Base-by-base conservation (phyloP, 2,329 filamentous ascomycete species). In the Colletotrichum musicola region DNA sequence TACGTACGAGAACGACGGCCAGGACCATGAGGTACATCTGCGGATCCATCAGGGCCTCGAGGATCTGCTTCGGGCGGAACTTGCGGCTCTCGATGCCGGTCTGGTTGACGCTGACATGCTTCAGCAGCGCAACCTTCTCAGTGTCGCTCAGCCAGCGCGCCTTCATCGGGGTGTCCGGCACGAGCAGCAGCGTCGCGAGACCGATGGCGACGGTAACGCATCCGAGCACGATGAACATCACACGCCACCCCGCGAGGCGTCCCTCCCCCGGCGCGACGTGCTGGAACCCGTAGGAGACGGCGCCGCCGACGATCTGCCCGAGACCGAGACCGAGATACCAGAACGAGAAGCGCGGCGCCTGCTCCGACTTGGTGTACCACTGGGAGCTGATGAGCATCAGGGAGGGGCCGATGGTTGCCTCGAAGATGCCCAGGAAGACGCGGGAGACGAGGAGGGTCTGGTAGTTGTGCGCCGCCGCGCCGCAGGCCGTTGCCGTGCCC, bases 251-350 rank as follows among this genome's bases (percentile, higher is more conserved):
- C 4, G 75, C 74, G 27, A 84, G 71, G 1, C 68, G 30, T 35
- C 30, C 62, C 3, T 75, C 74, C 12, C 75, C 63, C 10, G 72
- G 81, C 59, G 79, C 82, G n/a, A 87, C 81, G 72, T 82, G 77
- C 74, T 89, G 87, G 75, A 88, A 89, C 49, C 79, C 87, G 70
- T 84, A 90, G 1, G 81, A 83, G 47, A 84, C 74, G 40, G 81
- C 69, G 14, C 80, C 81, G 3, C 81, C 81, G n/a, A 82, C 57
- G 20, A 83, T 87, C 77, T 90, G 88, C 6, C 87, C 87, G 3
- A 88, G 77, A 1, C 89, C 88, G 13, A 90, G 80, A 9, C 88
- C 88, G 40, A 84, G 81, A 74, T 89, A 90, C 88, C 88, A 90
- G 73, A 90, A 82, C 18, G 84, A 86, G 75, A 89, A 88, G 9